Evolutionary conservation across 169 alveolate species (phyloP).

Genomic region (Plasmodium knowlesi): DNA sequence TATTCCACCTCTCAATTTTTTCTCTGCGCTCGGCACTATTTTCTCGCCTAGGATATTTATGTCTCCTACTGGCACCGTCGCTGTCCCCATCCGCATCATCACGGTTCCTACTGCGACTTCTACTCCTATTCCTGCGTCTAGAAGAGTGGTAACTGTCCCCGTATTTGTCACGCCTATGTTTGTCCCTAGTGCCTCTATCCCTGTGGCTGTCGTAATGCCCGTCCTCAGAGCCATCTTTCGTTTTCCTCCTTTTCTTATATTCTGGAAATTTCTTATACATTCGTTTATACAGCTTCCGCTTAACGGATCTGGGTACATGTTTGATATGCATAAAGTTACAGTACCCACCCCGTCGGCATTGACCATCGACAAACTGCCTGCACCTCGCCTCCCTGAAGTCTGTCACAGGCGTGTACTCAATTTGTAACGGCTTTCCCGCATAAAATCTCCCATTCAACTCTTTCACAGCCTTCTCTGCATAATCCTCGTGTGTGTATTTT

Average conservation of each 20-base stretch:
- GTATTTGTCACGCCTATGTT: slow-evolving; percentile 61
- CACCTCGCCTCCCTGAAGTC: slow-evolving; percentile 99
- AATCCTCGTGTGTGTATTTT: slow-evolving; percentile 95
- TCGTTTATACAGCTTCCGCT: slow-evolving; percentile 92
- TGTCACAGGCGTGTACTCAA: slow-evolving; percentile 99
- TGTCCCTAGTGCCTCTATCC: slow-evolving; percentile 61
- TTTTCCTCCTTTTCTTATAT: slow-evolving; percentile 86
- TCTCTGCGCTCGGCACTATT: slow-evolving; percentile 93
- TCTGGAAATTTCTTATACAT: slow-evolving; percentile 99
- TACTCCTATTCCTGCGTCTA: slow-evolving; percentile 53
- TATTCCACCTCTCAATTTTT: slow-evolving; percentile 94
- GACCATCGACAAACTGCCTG: slow-evolving; percentile 98
- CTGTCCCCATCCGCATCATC: slow-evolving; percentile 67
- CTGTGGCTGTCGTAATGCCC: slow-evolving; percentile 47
- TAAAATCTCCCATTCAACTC: slow-evolving; percentile 96
- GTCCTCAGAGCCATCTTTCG: slow-evolving; percentile 73
- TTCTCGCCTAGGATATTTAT: slow-evolving; percentile 83
- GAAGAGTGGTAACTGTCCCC: slow-evolving; percentile 28
- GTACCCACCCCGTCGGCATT: slow-evolving; percentile 98
- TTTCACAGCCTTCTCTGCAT: slow-evolving; percentile 95
- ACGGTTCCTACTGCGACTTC: slow-evolving; percentile 19
- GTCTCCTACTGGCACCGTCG: slow-evolving; percentile 69
- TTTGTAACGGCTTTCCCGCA: slow-evolving; percentile 93
- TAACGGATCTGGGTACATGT: slow-evolving; percentile 95
- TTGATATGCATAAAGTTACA: slow-evolving; percentile 99